phyloP scores from a whole-genome alignment of 345 rosid species.

The Aethionema arabicum region DNA sequence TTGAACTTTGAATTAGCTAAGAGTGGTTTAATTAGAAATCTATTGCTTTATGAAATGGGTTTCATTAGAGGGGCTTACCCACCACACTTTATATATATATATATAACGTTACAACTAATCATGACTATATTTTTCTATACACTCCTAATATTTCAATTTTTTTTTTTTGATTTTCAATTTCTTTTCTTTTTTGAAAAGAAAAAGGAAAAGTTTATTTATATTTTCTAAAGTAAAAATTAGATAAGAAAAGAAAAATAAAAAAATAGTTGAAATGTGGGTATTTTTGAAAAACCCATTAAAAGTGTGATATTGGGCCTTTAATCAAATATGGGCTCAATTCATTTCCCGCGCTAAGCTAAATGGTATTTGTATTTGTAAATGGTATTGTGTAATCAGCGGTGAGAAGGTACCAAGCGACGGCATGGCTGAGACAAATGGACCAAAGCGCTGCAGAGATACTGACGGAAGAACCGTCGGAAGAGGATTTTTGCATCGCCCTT shows the following conservation, averaged over 20 bases:
- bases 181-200: neutral
- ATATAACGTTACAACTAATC: constrained; percentile 5
- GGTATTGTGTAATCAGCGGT: constrained; percentile 46
- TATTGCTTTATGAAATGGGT: constrained; percentile 27
- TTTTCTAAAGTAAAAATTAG: neutral
- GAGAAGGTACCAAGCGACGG: constrained; percentile 87
- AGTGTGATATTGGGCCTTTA: neutral
- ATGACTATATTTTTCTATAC: neutral
- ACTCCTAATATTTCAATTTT: neutral
- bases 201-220: neutral
- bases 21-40: constrained; percentile 3
- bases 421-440: constrained; percentile 91
- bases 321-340: neutral
- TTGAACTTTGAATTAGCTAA: constrained; percentile 37
- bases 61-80: constrained; percentile 32
- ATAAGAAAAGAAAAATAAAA: neutral
- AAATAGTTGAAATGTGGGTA: neutral
- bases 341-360: constrained; percentile 6
- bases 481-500: constrained; percentile 68
- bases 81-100: constrained; percentile 32
- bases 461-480: constrained; percentile 74
- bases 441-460: constrained; percentile 54
- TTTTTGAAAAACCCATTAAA: neutral
- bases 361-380: neutral
- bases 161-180: neutral